phyloP scores from a whole-genome alignment of 2,329 filamentous ascomycete genomes.

The Penicillium polonicum region DNA sequence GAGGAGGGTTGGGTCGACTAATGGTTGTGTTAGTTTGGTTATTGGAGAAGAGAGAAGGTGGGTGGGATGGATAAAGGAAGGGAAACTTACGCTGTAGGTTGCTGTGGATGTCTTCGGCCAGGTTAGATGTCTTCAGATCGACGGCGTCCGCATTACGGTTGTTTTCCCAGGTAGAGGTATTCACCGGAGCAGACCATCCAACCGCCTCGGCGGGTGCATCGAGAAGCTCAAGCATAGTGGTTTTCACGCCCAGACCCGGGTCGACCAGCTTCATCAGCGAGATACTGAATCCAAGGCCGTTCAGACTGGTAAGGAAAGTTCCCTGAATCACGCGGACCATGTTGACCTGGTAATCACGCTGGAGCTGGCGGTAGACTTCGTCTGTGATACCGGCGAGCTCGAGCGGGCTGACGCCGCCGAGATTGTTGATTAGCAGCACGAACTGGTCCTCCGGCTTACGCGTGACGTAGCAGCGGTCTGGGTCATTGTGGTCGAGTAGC shows the following conservation, averaged over 20 bases:
- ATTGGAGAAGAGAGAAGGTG: not conserved
- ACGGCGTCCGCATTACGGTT: slow-evolving; percentile 45
- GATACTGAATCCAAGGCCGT: slow-evolving; percentile 69
- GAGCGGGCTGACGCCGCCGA: slow-evolving; percentile 66
- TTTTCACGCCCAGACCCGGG: slow-evolving; percentile 54
- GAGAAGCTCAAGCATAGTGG: slow-evolving; percentile 62
- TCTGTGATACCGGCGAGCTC: slow-evolving; percentile 66
- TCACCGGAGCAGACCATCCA: slow-evolving; percentile 65
- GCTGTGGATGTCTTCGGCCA: slow-evolving; percentile 50
- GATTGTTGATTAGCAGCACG: slow-evolving; percentile 67
- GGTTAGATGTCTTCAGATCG: slow-evolving; percentile 43
- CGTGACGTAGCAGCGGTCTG: slow-evolving; percentile 62
- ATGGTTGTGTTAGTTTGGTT: slow-evolving; percentile 8
- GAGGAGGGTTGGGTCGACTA: slow-evolving; percentile 52
- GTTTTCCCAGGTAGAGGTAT: slow-evolving; percentile 57
- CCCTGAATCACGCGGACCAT: slow-evolving; percentile 63
- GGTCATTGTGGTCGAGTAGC: slow-evolving; percentile 60
- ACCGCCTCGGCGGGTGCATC: slow-evolving; percentile 67
- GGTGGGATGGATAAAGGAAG: not conserved
- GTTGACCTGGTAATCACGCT: slow-evolving; percentile 58
- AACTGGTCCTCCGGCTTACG: slow-evolving; percentile 59
- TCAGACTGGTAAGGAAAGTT: slow-evolving; percentile 71
- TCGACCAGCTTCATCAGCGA: slow-evolving; percentile 63
- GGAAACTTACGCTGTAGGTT: slow-evolving; percentile 51
- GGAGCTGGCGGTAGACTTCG: slow-evolving; percentile 64